These are phyloP conservation scores for Mycena vitilis DNA, from an alignment of 768 basidiomycete genomes.

Conservation along the genomic window DNA sequence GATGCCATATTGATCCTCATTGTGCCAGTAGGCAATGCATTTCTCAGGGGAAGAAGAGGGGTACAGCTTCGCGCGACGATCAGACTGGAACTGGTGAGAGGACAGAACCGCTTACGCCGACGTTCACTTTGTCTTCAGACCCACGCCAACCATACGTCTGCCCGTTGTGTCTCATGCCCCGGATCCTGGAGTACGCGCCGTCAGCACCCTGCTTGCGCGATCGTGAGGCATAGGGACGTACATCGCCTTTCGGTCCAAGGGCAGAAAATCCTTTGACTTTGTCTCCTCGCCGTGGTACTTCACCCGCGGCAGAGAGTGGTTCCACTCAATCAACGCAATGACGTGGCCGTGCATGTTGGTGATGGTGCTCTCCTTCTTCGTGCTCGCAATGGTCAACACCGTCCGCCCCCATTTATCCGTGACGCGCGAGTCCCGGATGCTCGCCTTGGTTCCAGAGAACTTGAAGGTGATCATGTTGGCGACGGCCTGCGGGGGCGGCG, in stretches of 20 bases:
- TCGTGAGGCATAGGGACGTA: neutral
- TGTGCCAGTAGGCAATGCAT: conserved; percentile 25
- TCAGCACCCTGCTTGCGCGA: neutral
- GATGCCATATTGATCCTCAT: conserved; percentile 17
- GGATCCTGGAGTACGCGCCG: conserved; percentile 2
- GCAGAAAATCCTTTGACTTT: conserved; percentile 19
- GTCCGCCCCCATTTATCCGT: conserved; percentile 26
- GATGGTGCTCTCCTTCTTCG: conserved; percentile 25
- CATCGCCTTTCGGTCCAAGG: conserved; percentile 25
- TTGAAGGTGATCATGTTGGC: conserved; percentile 14
- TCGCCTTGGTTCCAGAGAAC: conserved; percentile 25
- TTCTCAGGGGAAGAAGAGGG: conserved; percentile 9
- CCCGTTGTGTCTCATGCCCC: conserved; percentile 19
- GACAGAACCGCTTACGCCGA: conserved; percentile 9
- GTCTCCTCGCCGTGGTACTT: conserved; percentile 18
- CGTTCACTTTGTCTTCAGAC: neutral
- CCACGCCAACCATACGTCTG: conserved; percentile 15
- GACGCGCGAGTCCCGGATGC: conserved; percentile 26
- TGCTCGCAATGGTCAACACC: conserved; percentile 24
- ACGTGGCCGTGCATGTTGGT: conserved; percentile 20
- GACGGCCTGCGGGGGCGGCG: too few relatives aligned
- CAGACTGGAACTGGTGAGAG: neutral
- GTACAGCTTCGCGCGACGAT: conserved; percentile 6
- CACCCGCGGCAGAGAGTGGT: conserved; percentile 18
- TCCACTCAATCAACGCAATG: conserved; percentile 24